A percentile compares a stretch with the other conserved stretches of the same genome.
Conservation (phyloP, 257 asterid genomes). For the Jacaranda mimosifolia region DNA sequence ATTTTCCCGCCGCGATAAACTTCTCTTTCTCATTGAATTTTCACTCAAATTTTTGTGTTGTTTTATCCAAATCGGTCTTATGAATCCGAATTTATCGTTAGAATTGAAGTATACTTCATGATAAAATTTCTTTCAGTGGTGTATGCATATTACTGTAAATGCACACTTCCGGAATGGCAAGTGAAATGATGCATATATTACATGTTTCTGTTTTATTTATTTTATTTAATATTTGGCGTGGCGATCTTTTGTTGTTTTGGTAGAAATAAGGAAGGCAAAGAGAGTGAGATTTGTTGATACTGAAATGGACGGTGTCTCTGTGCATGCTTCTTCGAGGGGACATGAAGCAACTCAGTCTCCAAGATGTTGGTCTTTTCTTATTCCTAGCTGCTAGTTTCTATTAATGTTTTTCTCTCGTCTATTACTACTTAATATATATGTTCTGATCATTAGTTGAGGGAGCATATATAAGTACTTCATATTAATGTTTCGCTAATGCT, state of each 20-base stretch:
- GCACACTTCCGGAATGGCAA: background rate
- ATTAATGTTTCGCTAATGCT: conserved; percentile 11
- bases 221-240: background rate
- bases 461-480: conserved; percentile 11
- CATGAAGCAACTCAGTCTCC: conserved; percentile 45
- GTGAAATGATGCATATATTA: conserved; percentile 5
- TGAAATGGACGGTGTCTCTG: conserved; percentile 43
- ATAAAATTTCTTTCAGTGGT: conserved; percentile 17
- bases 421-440: conserved; percentile 15
- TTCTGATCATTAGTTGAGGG: background rate
- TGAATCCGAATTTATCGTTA: background rate
- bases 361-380: conserved; percentile 46
- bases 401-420: conserved; percentile 8
- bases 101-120: background rate
- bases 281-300: conserved; percentile 55
- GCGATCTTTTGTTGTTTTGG: conserved; percentile 16
- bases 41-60: background rate
- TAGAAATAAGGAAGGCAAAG: conserved; percentile 58
- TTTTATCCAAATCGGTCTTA: background rate
- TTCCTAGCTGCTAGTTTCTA: conserved; percentile 26
- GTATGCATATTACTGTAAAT: background rate
- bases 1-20: background rate
- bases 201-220: conserved; percentile 11
- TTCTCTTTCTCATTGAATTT: conserved; percentile 14
- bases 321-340: conserved; percentile 41